Evolutionary conservation across 2,329 filamentous ascomycete species (phyloP), one percentile per base, ranked within the genome.

Genomic region (Colletotrichum truncatum): DNA sequence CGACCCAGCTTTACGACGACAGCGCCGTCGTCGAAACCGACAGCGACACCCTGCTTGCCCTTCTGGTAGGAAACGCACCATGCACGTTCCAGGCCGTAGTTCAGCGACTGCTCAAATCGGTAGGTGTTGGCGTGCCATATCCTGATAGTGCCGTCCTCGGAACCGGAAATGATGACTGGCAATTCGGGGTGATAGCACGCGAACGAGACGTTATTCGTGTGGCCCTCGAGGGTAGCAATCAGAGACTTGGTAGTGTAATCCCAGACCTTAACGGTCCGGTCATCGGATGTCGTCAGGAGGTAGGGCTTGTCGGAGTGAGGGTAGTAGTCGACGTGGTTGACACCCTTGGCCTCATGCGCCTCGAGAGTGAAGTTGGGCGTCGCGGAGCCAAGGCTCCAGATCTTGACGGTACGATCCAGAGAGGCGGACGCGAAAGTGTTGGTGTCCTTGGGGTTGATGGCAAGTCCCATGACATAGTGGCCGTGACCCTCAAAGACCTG

Each of bases 101-200:
- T 98, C 68, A 99, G 84, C 1, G 94, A 97, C 76, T 98, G 96
- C 79, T 98, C 96, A 66, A 98, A 87, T 70, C 96, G 88, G 80
- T 98, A 98, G 56, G 96, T 99, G 75, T 97, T 98, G 69, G 95
- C 94, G 77, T 99, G 94, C 96, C 96, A 99, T 78, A 99, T 94
- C 80, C 97, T 97, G 76, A 99, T 90, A 1, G 94, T 97, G 69
- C 95, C 95, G 78, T 99, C 96, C 80, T 99, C 96, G 25, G 95
- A 98, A 72, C 96, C 96, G 23, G 96, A 98, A 61, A 99, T 95
- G 74, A 99, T 99, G 70, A 99, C 91, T 3, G 96, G 96, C 51
- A 99, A 84, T 80, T 98, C 95, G 2, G 96, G 96, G 79, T 99
- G 96, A 77, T 98, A 99, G 80, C 94, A 97, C 52, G 96, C 96